Evolutionary conservation across 192 early-diverging fungal genomes (phyloP), one percentile per base, ranked within the genome.

Genomic region (Coemansia sp.): DNA sequence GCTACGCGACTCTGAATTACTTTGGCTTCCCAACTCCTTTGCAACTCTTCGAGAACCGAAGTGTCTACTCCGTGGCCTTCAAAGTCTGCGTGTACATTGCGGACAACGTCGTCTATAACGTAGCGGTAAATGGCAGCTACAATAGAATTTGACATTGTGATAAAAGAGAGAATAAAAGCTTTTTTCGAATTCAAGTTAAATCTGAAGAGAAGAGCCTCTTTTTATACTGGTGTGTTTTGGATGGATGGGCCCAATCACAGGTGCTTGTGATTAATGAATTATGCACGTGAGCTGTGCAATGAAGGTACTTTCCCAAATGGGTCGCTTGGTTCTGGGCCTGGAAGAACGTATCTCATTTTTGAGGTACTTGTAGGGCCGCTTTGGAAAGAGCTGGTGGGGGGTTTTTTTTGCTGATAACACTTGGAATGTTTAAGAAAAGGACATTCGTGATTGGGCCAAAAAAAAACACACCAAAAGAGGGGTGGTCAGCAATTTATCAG

Each of bases 61-160:
- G 94, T 93, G 62, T 96, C 91, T 23, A 97, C 87, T 34, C 97
- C 97, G 78, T 93, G 87, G 64, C 93, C 90, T 45, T 92, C 92
- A 88, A 97, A 99, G 42, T 95, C 91, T 14, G 85, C 84, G 42
- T 89, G 88, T 27, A 94, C 90, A 70, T 95, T 91, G 61, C 89
- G 86, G 66, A 95, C 92, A 51, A 99, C 97, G 68, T 99, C 94
- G 80, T 93, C 90, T 68, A 99, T 97, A 45, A 99, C 92, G 72
- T 89, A 90, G 41, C 87, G 85, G 79, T 99, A 99, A 48, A 93
- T 78, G 74, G 75, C 69, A 11, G 80, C 80, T 14, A 83, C 80
- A 69, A 83, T 76, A 10, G 80, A 72, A 44, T 83, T 83, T 25
- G 80, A 83, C 80, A 83, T 82, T 66, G 19, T 48, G 8, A 31